A percentile compares a stretch with the other conserved stretches of the same genome.
phyloP scores from a whole-genome alignment of 345 rosid genomes.

The Leavenworthia alabamica region DNA sequence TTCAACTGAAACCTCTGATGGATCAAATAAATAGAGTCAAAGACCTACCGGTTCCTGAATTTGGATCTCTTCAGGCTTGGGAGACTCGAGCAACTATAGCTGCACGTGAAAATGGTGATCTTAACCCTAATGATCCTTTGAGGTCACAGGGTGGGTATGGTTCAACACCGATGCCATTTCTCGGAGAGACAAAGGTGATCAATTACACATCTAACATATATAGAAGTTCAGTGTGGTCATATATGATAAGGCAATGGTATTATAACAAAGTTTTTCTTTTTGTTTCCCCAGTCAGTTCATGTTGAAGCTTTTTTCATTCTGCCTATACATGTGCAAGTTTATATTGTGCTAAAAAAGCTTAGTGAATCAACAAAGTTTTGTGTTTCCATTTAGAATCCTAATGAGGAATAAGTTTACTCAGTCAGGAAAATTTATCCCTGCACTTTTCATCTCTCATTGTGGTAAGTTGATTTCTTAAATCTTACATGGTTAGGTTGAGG shows the following conservation, averaged over 20 bases:
- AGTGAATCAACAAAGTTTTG: background rate
- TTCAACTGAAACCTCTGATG: slow-evolving; percentile 59
- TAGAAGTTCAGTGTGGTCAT: slow-evolving; percentile 8
- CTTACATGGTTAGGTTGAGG: slow-evolving; percentile 74
- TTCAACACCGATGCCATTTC: slow-evolving; percentile 79
- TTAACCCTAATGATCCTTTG: slow-evolving; percentile 56
- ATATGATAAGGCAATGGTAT: background rate
- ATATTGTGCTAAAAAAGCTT: background rate
- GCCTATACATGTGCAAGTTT: background rate
- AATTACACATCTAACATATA: slow-evolving; percentile 7
- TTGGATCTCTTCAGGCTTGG: slow-evolving; percentile 70
- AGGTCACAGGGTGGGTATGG: slow-evolving; percentile 67
- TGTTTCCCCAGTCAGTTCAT: no score
- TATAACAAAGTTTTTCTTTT: background rate
- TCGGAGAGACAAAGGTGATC: slow-evolving; percentile 79
- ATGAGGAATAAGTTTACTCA: background rate
- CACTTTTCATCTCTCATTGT: background rate
- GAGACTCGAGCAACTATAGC: slow-evolving; percentile 71
- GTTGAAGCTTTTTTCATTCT: no score
- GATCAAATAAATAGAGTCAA: slow-evolving; percentile 77
- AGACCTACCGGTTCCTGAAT: slow-evolving; percentile 83
- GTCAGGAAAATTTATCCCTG: background rate
- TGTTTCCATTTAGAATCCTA: background rate
- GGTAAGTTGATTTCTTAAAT: slow-evolving; percentile 1
- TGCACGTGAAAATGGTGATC: slow-evolving; percentile 56